Conservation (phyloP, 2,329 filamentous ascomycete species). For the Aspergillus clavatus region DNA sequence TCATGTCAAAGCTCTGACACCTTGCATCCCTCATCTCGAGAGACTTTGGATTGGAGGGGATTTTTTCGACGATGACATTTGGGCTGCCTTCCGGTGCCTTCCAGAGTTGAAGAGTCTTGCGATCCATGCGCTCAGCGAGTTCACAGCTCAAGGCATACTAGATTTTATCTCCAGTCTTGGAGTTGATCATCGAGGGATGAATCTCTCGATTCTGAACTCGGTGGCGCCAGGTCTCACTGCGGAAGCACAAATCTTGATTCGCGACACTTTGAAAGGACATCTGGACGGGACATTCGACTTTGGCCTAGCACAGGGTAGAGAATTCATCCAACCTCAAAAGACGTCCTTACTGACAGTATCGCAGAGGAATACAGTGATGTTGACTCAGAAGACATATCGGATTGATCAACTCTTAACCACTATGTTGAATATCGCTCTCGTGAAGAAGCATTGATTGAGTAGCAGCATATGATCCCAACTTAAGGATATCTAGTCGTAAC, state of each 20-base stretch:
- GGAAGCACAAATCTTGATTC: constrained; percentile 25
- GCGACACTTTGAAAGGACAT: constrained; percentile 19
- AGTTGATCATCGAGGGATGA: constrained; percentile 26
- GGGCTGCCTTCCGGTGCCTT: constrained; percentile 22
- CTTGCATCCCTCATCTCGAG: constrained; percentile 28
- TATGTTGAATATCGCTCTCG: no score
- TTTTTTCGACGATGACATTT: constrained; percentile 25
- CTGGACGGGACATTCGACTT: constrained; percentile 25
- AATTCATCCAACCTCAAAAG: background rate
- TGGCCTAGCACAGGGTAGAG: constrained; percentile 16
- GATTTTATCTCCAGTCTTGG: constrained; percentile 28
- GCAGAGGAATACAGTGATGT: constrained; percentile 22
- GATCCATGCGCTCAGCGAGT: constrained; percentile 31
- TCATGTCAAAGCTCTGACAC: constrained; percentile 25
- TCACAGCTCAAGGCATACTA: constrained; percentile 27
- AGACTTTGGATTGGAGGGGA: constrained; percentile 31
- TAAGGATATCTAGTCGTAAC: no score
- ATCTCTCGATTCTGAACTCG: constrained; percentile 26
- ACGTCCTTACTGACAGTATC: no score
- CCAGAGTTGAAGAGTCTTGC: constrained; percentile 25
- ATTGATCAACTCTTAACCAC: no score
- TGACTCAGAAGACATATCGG: constrained; percentile 16
- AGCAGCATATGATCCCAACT: no score
- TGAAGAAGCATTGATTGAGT: background rate
- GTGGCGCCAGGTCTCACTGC: constrained; percentile 19